Percentiles rank a stretch among this genome's conserved stretches.
Conservation (phyloP, 1,139 yeast genomes). For the Cylindricascospora bacillispora region DNA sequence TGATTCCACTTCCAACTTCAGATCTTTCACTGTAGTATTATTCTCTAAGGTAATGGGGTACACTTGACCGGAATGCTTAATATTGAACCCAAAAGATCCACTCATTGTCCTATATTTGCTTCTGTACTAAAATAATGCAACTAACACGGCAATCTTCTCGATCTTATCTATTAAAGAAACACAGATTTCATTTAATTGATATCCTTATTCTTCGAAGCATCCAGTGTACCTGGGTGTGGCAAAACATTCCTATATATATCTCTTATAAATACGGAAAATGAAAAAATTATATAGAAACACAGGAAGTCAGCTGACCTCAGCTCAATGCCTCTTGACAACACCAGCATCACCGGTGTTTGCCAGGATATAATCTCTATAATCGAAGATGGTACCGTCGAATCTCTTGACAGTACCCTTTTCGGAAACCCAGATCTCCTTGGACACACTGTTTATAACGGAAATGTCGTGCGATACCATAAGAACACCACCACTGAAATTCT, state of each 20-base stretch:
- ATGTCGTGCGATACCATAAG: conserved; percentile 98
- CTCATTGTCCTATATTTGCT: too few relatives aligned
- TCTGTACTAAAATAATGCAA: too few relatives aligned
- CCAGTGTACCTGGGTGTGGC: too few relatives aligned
- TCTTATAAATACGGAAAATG: too few relatives aligned
- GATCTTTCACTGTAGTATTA: conserved; percentile 47
- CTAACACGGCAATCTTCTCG: too few relatives aligned
- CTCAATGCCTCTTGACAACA: conserved; percentile 73
- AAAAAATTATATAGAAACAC: too few relatives aligned
- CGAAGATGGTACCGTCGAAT: conserved; percentile 76
- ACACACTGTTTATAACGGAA: conserved; percentile 71
- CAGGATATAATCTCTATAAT: conserved; percentile 79
- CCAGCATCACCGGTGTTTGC: conserved; percentile 70
- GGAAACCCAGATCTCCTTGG: conserved; percentile 91
- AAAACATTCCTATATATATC: too few relatives aligned
- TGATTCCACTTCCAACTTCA: conserved; percentile 60
- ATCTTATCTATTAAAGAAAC: too few relatives aligned
- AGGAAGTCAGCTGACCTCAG: too few relatives aligned
- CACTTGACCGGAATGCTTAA: conserved; percentile 78
- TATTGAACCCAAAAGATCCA: conserved; percentile 25
- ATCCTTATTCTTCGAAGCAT: too few relatives aligned
- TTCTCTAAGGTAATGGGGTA: conserved; percentile 54
- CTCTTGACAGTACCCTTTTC: conserved; percentile 70
- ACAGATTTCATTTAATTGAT: too few relatives aligned
- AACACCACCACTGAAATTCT: conserved; percentile 84